Conservation (phyloP, 1,139 yeast species). For the Magnusiomyces ingens region DNA sequence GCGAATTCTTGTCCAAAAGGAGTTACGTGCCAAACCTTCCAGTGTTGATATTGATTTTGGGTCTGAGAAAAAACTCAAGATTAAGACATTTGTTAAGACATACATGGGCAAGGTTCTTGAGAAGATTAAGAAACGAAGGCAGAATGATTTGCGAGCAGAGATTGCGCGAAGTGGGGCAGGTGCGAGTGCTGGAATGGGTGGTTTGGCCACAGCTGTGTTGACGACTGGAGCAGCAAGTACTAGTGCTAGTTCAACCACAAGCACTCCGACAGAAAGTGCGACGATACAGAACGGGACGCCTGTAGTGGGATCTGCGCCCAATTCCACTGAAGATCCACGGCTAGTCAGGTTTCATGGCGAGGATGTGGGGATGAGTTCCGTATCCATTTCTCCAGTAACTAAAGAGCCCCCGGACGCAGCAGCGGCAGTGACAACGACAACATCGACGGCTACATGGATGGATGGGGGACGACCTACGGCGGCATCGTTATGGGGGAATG, state of each 20-base stretch:
- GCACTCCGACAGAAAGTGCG: not conserved
- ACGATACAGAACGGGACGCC: not conserved
- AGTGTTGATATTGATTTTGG: slow-evolving; percentile 30
- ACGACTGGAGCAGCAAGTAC: not conserved
- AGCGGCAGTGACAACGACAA: too few species aligned
- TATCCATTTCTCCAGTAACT: too few species aligned
- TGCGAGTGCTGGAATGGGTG: not conserved
- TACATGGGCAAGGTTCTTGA: slow-evolving; percentile 62
- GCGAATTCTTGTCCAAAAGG: slow-evolving; percentile 56
- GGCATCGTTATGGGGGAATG: too few species aligned
- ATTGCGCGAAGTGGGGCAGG: not conserved
- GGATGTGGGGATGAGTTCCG: too few species aligned
- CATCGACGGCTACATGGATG: too few species aligned
- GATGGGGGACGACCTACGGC: too few species aligned
- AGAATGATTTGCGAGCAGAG: not conserved
- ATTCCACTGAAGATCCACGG: too few species aligned
- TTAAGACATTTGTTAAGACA: slow-evolving; percentile 53
- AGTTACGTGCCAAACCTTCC: slow-evolving; percentile 31
- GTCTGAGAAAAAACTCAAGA: slow-evolving; percentile 57
- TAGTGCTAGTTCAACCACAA: not conserved
- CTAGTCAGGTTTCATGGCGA: too few species aligned
- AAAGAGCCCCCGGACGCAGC: too few species aligned
- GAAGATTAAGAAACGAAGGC: slow-evolving; percentile 1
- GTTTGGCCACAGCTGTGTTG: not conserved
- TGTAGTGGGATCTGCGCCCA: not conserved